Evolutionary conservation across 108 stramenopile genomes (phyloP).

Genomic region (Skeletonema marinoi): DNA sequence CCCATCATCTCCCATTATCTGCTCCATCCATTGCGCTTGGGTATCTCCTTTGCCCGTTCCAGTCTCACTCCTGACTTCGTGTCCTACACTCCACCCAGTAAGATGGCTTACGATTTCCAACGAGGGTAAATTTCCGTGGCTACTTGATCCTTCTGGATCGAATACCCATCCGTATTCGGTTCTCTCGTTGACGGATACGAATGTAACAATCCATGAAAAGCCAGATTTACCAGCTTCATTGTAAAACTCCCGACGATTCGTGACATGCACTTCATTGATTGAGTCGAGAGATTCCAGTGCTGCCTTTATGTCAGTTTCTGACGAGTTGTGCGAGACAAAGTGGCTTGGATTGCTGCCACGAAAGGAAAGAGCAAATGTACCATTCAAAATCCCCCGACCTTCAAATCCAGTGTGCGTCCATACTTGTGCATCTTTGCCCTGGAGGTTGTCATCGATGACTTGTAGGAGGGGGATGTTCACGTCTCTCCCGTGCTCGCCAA

Average conservation of each 20-base stretch:
- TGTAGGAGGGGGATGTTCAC: conserved; percentile 39
- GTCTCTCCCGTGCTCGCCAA: conserved; percentile 30
- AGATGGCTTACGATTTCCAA: conserved; percentile 51
- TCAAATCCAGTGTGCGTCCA: conserved; percentile 46
- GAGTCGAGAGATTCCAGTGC: conserved; percentile 52
- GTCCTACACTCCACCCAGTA: conserved; percentile 52
- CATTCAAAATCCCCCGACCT: conserved; percentile 47
- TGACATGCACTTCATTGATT: conserved; percentile 53
- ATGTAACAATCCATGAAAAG: conserved; percentile 53
- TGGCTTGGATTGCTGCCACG: conserved; percentile 31
- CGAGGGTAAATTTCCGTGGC: conserved; percentile 55
- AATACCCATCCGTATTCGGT: conserved; percentile 52
- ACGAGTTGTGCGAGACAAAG: conserved; percentile 44
- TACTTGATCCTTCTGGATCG: conserved; percentile 41
- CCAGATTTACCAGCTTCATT: conserved; percentile 27
- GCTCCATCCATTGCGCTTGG: conserved; percentile 60
- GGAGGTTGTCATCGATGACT: conserved; percentile 21
- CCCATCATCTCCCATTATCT: conserved; percentile 68
- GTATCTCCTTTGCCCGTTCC: conserved; percentile 44
- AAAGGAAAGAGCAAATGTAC: conserved; percentile 51
- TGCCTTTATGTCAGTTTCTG: conserved; percentile 27
- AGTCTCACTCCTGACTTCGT: conserved; percentile 32
- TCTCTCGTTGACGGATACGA: conserved; percentile 44
- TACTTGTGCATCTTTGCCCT: conserved; percentile 34
- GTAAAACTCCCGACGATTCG: conserved; percentile 6